phyloP scores from a whole-genome alignment of 2,329 filamentous ascomycete genomes.

The Penicillium sp. region DNA sequence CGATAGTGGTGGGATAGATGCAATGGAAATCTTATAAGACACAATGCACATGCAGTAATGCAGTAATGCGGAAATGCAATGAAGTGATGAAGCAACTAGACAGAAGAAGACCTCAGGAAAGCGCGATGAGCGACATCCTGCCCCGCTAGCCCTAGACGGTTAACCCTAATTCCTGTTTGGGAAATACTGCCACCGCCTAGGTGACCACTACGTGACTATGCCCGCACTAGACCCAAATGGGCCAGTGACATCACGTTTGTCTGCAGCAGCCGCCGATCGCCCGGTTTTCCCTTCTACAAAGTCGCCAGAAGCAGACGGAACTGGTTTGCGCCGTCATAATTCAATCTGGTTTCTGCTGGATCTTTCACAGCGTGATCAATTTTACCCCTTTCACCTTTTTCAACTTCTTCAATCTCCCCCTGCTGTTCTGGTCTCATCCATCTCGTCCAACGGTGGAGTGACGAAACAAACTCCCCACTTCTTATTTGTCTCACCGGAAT shows the following conservation, averaged over 20 bases:
- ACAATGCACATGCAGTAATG: background rate
- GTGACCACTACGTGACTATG: background rate
- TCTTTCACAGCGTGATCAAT: no score
- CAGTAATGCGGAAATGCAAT: background rate
- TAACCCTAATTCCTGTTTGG: background rate
- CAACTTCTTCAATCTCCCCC: no score
- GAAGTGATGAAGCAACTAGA: no score
- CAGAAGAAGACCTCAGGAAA: no score
- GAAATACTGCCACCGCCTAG: constrained; percentile 1
- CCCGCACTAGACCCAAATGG: constrained; percentile 20
- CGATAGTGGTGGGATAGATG: background rate
- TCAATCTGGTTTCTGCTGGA: no score
- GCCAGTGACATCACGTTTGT: background rate
- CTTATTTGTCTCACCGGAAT: constrained; percentile 47
- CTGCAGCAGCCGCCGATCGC: background rate
- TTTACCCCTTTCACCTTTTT: no score
- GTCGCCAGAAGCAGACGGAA: no score
- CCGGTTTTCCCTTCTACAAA: no score
- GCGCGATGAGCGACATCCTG: no score
- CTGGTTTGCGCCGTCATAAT: no score
- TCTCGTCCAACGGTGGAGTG: constrained; percentile 14
- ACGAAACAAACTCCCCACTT: constrained; percentile 30
- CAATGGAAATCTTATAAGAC: no score
- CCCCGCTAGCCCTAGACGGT: background rate
- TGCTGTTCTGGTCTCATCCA: constrained; percentile 8